These are phyloP conservation scores for Scopulariopsis brevicaulis DNA, from an alignment of 2,329 filamentous ascomycete species.

Conservation along the genomic window DNA sequence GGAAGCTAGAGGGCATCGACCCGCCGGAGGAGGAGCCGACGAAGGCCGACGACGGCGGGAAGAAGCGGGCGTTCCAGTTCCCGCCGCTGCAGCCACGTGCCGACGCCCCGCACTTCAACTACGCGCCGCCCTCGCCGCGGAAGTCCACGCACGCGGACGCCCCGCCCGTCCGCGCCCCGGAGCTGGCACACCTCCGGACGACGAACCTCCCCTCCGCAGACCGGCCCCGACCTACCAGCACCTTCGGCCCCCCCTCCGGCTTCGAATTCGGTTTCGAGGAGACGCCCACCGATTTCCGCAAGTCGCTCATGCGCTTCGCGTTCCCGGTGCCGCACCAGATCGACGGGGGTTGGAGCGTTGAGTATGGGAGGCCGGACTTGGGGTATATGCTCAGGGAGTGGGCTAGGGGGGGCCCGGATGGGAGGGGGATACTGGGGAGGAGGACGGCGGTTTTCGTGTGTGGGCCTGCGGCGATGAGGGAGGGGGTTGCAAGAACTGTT, in stretches of 20 bases:
- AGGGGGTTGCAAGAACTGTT: conserved; percentile 78
- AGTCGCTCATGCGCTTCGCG: conserved; percentile 81
- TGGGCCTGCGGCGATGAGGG: conserved; percentile 75
- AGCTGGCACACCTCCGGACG: conserved; percentile 46
- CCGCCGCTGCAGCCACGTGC: conserved; percentile 36
- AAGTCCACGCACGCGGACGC: neutral
- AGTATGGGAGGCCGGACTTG: conserved; percentile 84
- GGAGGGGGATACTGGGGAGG: conserved; percentile 61
- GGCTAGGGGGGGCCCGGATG: conserved; percentile 58
- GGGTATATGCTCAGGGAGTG: conserved; percentile 77
- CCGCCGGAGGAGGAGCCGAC: conserved; percentile 2
- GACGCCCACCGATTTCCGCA: conserved; percentile 79
- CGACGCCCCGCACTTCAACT: conserved; percentile 46
- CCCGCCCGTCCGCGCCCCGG: conserved; percentile 31
- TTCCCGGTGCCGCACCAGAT: conserved; percentile 61
- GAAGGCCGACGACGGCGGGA: conserved; percentile 23
- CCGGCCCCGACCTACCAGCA: conserved; percentile 36
- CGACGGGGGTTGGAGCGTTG: conserved; percentile 76
- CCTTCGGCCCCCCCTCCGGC: conserved; percentile 47
- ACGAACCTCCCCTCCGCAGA: conserved; percentile 21
- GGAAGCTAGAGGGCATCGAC: conserved; percentile 1
- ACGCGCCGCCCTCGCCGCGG: conserved; percentile 35
- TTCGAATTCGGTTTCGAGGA: conserved; percentile 74
- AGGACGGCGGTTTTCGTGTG: conserved; percentile 88
- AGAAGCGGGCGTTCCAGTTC: conserved; percentile 43